Evolutionary conservation across 2,329 filamentous ascomycete species (phyloP).

Genomic region (Sporothrix phasma): DNA sequence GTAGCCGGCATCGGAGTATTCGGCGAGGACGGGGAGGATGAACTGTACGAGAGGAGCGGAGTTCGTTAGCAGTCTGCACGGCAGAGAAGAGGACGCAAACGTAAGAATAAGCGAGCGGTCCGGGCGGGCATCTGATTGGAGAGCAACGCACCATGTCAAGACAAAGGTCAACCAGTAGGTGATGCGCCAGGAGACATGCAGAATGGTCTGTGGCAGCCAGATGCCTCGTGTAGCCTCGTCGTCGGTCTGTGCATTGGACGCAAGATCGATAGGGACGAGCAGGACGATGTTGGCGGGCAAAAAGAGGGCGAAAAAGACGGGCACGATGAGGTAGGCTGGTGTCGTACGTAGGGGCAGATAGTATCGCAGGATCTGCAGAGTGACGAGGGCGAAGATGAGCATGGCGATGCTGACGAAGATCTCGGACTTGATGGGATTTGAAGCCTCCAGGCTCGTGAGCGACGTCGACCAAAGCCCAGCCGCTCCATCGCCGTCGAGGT

Average conservation of each 20-base stretch:
- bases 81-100: not conserved
- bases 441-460: not conserved
- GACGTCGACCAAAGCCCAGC: not conserved
- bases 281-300: conserved; percentile 85
- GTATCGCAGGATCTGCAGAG: conserved; percentile 76
- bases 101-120: too few relatives aligned
- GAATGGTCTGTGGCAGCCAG: conserved; percentile 69
- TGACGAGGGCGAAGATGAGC: conserved; percentile 61
- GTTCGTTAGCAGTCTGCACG: not conserved
- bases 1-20: conserved; percentile 91
- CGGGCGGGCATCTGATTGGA: too few relatives aligned
- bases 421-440: conserved; percentile 59
- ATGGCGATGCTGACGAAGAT: conserved; percentile 68
- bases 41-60: conserved; percentile 40
- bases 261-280: conserved; percentile 90
- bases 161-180: conserved; percentile 96
- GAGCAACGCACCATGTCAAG: conserved; percentile 65
- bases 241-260: conserved; percentile 67
- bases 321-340: conserved; percentile 78
- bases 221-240: conserved; percentile 66
- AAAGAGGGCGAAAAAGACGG: conserved; percentile 92
- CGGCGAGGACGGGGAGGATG: conserved; percentile 83
- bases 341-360: conserved; percentile 87
- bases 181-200: conserved; percentile 87
- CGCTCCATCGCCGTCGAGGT: not conserved